Conservation (phyloP, 2,329 filamentous ascomycete species). For the Colletotrichum cuscutae region DNA sequence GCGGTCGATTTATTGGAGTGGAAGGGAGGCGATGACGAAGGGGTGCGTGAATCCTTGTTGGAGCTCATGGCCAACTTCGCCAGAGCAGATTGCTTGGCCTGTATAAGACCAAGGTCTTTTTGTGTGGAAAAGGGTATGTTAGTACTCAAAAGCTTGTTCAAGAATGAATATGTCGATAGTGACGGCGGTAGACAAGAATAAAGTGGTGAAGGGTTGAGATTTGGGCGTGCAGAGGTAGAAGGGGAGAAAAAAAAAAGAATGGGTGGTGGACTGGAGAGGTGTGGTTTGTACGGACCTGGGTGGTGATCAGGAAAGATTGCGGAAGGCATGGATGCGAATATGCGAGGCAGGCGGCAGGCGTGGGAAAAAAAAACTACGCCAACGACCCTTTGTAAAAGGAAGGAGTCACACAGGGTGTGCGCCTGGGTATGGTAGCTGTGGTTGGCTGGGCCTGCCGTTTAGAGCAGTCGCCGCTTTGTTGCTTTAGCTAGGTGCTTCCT, state of each 20-base stretch:
- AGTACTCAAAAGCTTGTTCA: neutral
- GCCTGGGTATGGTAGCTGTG: constrained; percentile 6
- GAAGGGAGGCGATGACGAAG: constrained; percentile 43
- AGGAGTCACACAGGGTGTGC: constrained; percentile 24
- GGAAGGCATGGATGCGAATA: constrained; percentile 32
- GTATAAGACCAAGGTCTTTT: constrained; percentile 40
- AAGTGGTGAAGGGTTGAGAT: neutral
- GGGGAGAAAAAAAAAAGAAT: neutral
- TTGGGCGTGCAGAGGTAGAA: neutral
- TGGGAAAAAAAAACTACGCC: constrained; percentile 1
- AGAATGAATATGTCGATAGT: neutral
- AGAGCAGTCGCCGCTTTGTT: constrained; percentile 27
- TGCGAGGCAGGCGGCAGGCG: neutral
- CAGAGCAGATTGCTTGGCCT: constrained; percentile 53
- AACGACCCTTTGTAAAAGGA: constrained; percentile 21
- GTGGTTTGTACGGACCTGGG: constrained; percentile 28
- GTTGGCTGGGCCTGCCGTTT: constrained; percentile 24
- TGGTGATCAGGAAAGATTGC: constrained; percentile 25
- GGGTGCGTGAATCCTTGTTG: constrained; percentile 40
- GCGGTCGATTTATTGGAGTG: constrained; percentile 33
- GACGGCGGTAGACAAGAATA: neutral
- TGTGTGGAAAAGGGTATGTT: constrained; percentile 13
- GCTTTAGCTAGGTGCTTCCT: neutral
- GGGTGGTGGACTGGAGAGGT: neutral
- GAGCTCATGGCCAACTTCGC: constrained; percentile 57